phyloP scores from a whole-genome alignment of 768 basidiomycete species.

The Coprinopsis strossmayeri region DNA sequence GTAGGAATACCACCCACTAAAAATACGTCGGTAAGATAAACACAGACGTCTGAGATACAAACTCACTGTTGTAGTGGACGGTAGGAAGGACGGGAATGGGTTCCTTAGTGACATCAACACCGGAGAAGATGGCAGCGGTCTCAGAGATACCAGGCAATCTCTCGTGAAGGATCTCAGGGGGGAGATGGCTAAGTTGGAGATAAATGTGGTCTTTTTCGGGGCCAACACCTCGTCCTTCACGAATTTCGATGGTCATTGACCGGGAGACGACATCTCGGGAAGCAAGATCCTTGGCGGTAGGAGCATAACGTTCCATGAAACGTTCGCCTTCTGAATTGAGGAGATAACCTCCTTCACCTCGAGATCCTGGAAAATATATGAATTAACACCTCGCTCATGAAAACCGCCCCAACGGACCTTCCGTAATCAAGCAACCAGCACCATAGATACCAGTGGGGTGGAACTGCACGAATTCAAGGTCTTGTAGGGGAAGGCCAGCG shows the following conservation, averaged over 20 bases:
- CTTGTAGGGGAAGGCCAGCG: conserved; percentile 94
- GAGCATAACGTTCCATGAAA: conserved; percentile 99
- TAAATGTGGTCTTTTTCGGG: conserved; percentile 97
- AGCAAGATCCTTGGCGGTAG: conserved; percentile 98
- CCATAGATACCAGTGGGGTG: conserved; percentile 99
- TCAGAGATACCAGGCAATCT: conserved; percentile 98
- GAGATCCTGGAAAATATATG: conserved; percentile 58
- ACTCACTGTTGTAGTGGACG: conserved; percentile 96
- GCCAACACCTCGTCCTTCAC: conserved; percentile 98
- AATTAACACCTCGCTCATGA: not conserved
- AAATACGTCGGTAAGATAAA: not conserved
- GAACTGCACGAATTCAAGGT: conserved; percentile 99
- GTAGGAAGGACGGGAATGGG: conserved; percentile 98
- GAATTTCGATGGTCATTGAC: conserved; percentile 98
- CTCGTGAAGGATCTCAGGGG: conserved; percentile 92
- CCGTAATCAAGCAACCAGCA: conserved; percentile 97
- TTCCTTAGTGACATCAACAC: conserved; percentile 99
- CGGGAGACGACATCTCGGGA: conserved; percentile 99
- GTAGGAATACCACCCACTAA: conserved; percentile 99
- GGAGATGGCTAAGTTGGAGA: conserved; percentile 95
- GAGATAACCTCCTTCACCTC: conserved; percentile 98
- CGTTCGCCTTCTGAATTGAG: conserved; percentile 98
- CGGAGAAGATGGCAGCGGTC: conserved; percentile 97
- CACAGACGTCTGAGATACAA: not conserved
- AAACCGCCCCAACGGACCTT: conserved; percentile 47